These are phyloP conservation scores for Cornus kousa DNA, from an alignment of 148 eudicot genomes.

Conservation along the genomic window DNA sequence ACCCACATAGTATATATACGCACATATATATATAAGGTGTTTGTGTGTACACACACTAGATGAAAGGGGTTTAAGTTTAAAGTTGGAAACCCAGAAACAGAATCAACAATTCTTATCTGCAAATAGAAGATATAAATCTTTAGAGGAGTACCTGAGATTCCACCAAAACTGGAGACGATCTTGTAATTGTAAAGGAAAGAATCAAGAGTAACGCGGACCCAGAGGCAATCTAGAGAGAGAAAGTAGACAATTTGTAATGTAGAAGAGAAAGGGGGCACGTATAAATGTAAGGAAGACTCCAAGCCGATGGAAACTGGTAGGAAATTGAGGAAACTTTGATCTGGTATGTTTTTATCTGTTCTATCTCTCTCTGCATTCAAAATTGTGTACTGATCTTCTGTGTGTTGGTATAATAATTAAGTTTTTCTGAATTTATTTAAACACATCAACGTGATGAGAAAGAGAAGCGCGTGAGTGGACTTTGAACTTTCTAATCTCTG, in stretches of 20 bases:
- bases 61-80: not conserved
- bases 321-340: not conserved
- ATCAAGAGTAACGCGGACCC: not conserved
- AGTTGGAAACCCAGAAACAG: conserved; percentile 4
- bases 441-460: not conserved
- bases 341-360: not conserved
- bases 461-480: conserved; percentile 2
- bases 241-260: not conserved
- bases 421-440: not conserved
- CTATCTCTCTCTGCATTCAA: not conserved
- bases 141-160: conserved; percentile 9
- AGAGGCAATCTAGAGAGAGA: conserved; percentile 1
- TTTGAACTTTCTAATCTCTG: not conserved
- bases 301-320: conserved; percentile 5
- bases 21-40: not conserved
- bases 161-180: not conserved
- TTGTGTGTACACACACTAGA: not conserved
- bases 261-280: not conserved
- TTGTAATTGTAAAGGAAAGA: not conserved
- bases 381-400: too few species aligned
- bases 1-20: not conserved
- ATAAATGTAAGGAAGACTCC: not conserved
- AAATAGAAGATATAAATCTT: not conserved
- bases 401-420: not conserved
- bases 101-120: not conserved